Evolutionary conservation across 1,284 basidiomycete genomes (phyloP), one percentile per base, ranked within the genome.

Genomic region (Meira nashicola): DNA sequence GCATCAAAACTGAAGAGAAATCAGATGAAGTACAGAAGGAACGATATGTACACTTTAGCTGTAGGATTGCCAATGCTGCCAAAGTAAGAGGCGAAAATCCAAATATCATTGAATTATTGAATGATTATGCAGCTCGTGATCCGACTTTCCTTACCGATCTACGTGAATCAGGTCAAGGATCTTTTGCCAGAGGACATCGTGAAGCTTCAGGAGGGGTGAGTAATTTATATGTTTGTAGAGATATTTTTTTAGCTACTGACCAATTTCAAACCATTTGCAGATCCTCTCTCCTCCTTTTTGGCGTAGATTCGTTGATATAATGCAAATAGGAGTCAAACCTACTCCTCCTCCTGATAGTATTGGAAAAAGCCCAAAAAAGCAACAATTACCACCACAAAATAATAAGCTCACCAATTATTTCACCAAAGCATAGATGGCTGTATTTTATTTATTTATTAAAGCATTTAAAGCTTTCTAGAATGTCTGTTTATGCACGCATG

Each of bases 311-410:
- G 43, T 51, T 11, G 48, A 62, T 14, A 44, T 72, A n/a, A 72
- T 72, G 68, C 53, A 70, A 58, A 68, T 70, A 28, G 70, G 70
- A n/a, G 64, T 70, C 2, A 60, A 64, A 6, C 60, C 64, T 0
- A 63, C 38, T 4, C 53, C 28, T 2, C 39, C 23, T 43, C 53
- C 53, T 14, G 28, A 33, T 33, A 33, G 28, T 33, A 33, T 33
- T 33, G 39, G 51, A 17, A 28, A 19, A 8, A 39, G 19, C 15
- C 37, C 38, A n/a, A 39, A 28, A 21, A 40, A 28, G 38, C 38
- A 43, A 12, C n/a, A 40, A n/a, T 23, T 43, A 25, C 28, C 53
- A 12, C n/a, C 12, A 10, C 53, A 54, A 39, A 54, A 40, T 39
- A 54, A 54, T 38, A 54, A 54, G 38, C 53, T 54, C 4, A 54